Base-by-base conservation (phyloP, 2,329 filamentous ascomycete genomes). In the Paecilomyces niveus region DNA sequence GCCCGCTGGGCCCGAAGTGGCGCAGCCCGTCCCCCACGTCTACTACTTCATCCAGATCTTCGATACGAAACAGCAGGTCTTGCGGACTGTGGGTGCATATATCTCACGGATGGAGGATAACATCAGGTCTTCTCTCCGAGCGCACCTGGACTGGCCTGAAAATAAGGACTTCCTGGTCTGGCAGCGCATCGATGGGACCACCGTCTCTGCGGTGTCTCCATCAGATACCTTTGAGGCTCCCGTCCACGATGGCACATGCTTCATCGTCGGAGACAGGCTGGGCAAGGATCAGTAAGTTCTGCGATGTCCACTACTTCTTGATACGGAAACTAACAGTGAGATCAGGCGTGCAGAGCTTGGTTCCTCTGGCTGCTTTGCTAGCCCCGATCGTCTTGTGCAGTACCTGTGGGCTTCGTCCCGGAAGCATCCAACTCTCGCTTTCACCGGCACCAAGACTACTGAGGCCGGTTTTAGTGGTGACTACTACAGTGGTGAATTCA, bases 401-500 rank as follows among this genome's bases (percentile, higher is more conserved):
- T 82, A 80, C 63, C 72, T 82, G 33, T 73, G 72, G 63, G 77
- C 76, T 49, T 68, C 72, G 22, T 70, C 73, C 6, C 76, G 78
- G 54, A 73, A 76, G 54, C 79, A 81, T 60, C 79, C 80, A 2
- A 68, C 74, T 59, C 66, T 71, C 21, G 72, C 72, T 22, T 75
- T 76, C 59, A 76, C 74, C 4, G 80, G 80, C 13, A 73, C 71
- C 55, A 80, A 79, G 63, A 83, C 78, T 2, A 70, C 81, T 57
- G 80, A 82, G 55, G 71, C 74, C 61, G 79, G 80, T 56, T 83
- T 84, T 62, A 81, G 79, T 6, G 77, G 77, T 1, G 79, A 85
- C 55, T 83, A 79, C 69, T 86, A 84, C 71, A 78, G 77, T 54
- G 84, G 84, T 56, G 74, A 78, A 4, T 76, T 82, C 56, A 72